Conservation (phyloP, 495 filamentous ascomycete species). For the Neurospora sp. region DNA sequence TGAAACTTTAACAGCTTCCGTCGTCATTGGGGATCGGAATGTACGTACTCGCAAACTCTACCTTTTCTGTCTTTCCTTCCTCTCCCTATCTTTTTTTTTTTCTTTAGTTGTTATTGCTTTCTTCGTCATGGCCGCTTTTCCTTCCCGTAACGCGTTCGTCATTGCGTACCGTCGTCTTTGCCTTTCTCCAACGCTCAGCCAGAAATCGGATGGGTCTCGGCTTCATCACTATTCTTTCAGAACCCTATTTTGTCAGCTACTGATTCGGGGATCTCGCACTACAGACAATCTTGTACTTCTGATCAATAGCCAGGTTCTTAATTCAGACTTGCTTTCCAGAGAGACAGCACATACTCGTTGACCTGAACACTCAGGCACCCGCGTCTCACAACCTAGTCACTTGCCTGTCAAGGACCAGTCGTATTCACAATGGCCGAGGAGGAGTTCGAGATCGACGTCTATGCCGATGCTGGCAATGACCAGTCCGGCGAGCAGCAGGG, state of each 20-base stretch:
- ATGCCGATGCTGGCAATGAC: slow-evolving; percentile 63
- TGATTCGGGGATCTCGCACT: slow-evolving; percentile 11
- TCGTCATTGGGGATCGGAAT: slow-evolving; percentile 21
- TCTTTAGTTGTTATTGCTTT: slow-evolving; percentile 7
- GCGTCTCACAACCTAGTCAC: not conserved
- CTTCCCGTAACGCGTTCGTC: slow-evolving; percentile 2
- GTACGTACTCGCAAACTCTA: slow-evolving; percentile 16
- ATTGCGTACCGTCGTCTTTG: not conserved
- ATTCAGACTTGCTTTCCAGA: slow-evolving; percentile 15
- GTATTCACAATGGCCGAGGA: slow-evolving; percentile 49
- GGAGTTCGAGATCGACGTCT: slow-evolving; percentile 98
- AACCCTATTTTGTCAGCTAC: slow-evolving; percentile 9
- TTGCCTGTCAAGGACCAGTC: not conserved
- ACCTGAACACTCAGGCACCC: not conserved
- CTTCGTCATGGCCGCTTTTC: not conserved
- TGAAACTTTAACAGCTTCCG: slow-evolving; percentile 10
- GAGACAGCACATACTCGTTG: slow-evolving; percentile 7
- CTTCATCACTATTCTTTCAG: not conserved
- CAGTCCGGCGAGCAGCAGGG: slow-evolving; percentile 24
- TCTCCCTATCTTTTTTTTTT: slow-evolving; percentile 13
- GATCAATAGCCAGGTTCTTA: slow-evolving; percentile 20
- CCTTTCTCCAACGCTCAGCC: not conserved
- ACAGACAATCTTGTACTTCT: slow-evolving; percentile 25
- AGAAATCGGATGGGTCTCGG: not conserved
- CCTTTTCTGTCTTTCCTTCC: not conserved